Evolutionary conservation across 192 early-diverging fungal genomes (phyloP).

Genomic region (Coemansia sp.): DNA sequence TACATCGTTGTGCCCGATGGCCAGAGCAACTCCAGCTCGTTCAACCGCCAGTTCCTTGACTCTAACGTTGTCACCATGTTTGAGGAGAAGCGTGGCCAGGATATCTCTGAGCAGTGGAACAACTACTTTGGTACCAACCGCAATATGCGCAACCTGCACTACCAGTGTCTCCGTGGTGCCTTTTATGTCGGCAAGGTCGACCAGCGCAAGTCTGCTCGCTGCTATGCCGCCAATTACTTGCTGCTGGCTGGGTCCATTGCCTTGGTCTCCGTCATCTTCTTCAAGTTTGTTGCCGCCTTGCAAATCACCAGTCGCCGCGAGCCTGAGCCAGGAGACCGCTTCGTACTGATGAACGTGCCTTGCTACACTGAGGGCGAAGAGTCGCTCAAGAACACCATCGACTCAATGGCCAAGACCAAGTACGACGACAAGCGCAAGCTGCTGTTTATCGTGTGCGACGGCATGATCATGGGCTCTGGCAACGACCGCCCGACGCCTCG

Average conservation of each 20-base stretch:
- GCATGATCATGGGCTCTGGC: slow-evolving; percentile 95
- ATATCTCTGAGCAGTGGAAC: slow-evolving; percentile 67
- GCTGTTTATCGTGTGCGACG: slow-evolving; percentile 95
- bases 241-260: slow-evolving; percentile 81
- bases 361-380: slow-evolving; percentile 99
- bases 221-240: slow-evolving; percentile 86
- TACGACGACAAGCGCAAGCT: slow-evolving; percentile 99
- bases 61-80: slow-evolving; percentile 66
- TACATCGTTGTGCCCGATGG: slow-evolving; percentile 51
- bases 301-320: slow-evolving; percentile 76
- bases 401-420: slow-evolving; percentile 85
- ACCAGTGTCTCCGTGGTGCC: slow-evolving; percentile 80
- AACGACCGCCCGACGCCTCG: slow-evolving; percentile 96
- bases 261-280: slow-evolving; percentile 83
- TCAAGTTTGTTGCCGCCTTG: slow-evolving; percentile 96
- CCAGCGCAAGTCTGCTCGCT: slow-evolving; percentile 73
- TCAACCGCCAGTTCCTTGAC: slow-evolving; percentile 64
- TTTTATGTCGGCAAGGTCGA: slow-evolving; percentile 91
- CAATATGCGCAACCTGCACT: slow-evolving; percentile 53
- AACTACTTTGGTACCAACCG: slow-evolving; percentile 55
- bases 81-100: slow-evolving; percentile 63
- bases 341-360: slow-evolving; percentile 93
- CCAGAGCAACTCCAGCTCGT: slow-evolving; percentile 42
- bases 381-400: slow-evolving; percentile 88
- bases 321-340: slow-evolving; percentile 85